These are phyloP conservation scores for Wickerhamomyces pijperi DNA, from an alignment of 805 yeast genomes.

Conservation along the genomic window DNA sequence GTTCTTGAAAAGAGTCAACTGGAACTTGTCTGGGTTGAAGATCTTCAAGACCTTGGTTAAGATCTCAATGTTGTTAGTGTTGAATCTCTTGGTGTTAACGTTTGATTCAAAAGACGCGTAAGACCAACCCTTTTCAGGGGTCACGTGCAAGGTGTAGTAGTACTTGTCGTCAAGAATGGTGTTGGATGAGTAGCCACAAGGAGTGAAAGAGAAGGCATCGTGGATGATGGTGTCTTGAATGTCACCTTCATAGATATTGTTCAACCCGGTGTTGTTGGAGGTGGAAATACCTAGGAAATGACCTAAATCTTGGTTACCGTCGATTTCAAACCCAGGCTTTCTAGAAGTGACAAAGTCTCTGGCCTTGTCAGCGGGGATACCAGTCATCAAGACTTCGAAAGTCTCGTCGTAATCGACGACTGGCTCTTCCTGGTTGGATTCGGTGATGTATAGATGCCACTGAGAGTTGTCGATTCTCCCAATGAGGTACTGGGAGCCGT, in stretches of 20 bases:
- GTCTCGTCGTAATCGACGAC: slow-evolving; percentile 48
- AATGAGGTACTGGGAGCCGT: slow-evolving; percentile 60
- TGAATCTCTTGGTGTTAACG: slow-evolving; percentile 37
- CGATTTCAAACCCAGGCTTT: slow-evolving; percentile 26
- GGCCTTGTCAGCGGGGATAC: slow-evolving; percentile 47
- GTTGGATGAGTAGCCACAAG: slow-evolving; percentile 93
- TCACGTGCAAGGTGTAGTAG: slow-evolving; percentile 81
- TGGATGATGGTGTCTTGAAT: slow-evolving; percentile 28
- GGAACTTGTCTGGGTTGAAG: slow-evolving; percentile 69
- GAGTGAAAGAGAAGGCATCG: slow-evolving; percentile 85
- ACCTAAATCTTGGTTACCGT: slow-evolving; percentile 59
- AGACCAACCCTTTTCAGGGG: slow-evolving; percentile 91
- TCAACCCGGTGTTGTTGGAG: slow-evolving; percentile 51
- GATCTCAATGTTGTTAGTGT: slow-evolving; percentile 38
- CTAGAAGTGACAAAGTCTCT: slow-evolving; percentile 48
- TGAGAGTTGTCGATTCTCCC: slow-evolving; percentile 77
- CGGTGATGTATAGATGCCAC: slow-evolving; percentile 80
- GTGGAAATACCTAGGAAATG: slow-evolving; percentile 67
- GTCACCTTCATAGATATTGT: slow-evolving; percentile 39
- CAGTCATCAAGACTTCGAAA: slow-evolving; percentile 86
- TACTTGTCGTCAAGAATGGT: slow-evolving; percentile 52
- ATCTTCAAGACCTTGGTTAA: slow-evolving; percentile 47
- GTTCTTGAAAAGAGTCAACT: slow-evolving; percentile 38
- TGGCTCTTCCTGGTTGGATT: slow-evolving; percentile 15
- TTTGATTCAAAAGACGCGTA: slow-evolving; percentile 94